A percentile compares a stretch with the other conserved stretches of the same genome.
Evolutionary conservation across 305 asterid genomes (phyloP).

Genomic region (Plantago rigida): DNA sequence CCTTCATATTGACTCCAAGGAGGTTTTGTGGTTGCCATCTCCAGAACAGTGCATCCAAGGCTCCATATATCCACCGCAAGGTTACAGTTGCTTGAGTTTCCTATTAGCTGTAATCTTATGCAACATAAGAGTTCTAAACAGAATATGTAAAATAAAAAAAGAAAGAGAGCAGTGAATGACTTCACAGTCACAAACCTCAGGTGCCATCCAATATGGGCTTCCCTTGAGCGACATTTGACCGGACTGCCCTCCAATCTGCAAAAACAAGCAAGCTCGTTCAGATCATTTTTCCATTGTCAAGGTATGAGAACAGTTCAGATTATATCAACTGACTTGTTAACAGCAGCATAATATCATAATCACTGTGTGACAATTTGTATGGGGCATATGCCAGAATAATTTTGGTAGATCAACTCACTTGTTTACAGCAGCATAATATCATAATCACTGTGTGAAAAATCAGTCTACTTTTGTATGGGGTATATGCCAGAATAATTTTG

Average conservation of each 20-base stretch:
- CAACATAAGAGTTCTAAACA: constrained; percentile 15
- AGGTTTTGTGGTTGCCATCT: constrained; percentile 75
- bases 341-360: too few relatives aligned
- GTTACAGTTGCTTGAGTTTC: constrained; percentile 42
- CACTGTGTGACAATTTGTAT: too few relatives aligned
- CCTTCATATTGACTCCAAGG: constrained; percentile 75
- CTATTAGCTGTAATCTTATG: constrained; percentile 39
- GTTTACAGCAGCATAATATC: too few relatives aligned
- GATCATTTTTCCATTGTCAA: constrained; percentile 2
- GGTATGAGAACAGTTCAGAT: too few relatives aligned
- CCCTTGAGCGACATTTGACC: constrained; percentile 56
- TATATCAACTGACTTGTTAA: too few relatives aligned
- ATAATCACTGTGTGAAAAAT: too few relatives aligned
- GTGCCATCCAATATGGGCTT: constrained; percentile 76
- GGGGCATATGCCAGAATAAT: too few relatives aligned
- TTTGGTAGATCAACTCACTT: too few relatives aligned
- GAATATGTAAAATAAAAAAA: constrained; percentile 10
- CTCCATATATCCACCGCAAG: constrained; percentile 75
- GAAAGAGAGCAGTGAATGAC: constrained; percentile 9
- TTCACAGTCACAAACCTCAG: constrained; percentile 45
- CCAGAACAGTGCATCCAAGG: constrained; percentile 73
- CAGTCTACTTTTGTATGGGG: too few relatives aligned
- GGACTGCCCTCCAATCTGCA: constrained; percentile 50
- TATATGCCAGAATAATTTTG: too few relatives aligned
- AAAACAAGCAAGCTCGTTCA: constrained; percentile 16